Conservation (phyloP, 371 early-diverging fungal genomes). For the Zychaea mexicana region DNA sequence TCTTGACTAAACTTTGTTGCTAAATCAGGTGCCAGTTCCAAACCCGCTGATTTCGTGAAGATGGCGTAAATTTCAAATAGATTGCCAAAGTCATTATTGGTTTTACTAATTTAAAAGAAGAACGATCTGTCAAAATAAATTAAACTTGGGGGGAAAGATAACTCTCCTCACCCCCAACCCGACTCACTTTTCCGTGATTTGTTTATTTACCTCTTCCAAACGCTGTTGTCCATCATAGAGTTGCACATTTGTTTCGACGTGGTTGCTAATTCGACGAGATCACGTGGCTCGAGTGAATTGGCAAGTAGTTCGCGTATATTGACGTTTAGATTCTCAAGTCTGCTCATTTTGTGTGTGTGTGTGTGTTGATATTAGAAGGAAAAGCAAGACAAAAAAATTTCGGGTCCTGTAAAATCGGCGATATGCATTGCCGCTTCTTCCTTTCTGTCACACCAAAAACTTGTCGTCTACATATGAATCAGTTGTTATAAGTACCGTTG, state of each 20-base stretch:
- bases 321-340: conserved; percentile 18
- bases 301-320: conserved; percentile 14
- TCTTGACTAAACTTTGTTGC: conserved; percentile 41
- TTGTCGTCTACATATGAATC: no score
- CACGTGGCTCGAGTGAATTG: conserved; percentile 16
- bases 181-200: no score
- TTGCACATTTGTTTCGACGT: conserved; percentile 20
- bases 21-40: conserved; percentile 46
- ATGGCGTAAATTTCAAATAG: conserved; percentile 52
- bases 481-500: no score
- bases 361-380: no score
- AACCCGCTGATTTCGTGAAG: conserved; percentile 44
- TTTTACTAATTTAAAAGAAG: conserved; percentile 33
- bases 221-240: conserved; percentile 10
- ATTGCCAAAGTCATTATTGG: conserved; percentile 56
- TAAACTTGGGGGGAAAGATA: no score
- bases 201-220: conserved; percentile 32
- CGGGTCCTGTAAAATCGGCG: no score
- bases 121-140: not conserved
- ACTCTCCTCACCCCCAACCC: no score
- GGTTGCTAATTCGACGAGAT: conserved; percentile 15
- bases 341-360: not conserved
- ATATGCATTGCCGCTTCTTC: no score
- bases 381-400: not conserved
- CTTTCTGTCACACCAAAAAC: no score